A percentile compares a stretch with the other conserved stretches of the same genome.
These are phyloP conservation scores for Eucalyptus regnans DNA, from an alignment of 345 rosid species.

Conservation along the genomic window DNA sequence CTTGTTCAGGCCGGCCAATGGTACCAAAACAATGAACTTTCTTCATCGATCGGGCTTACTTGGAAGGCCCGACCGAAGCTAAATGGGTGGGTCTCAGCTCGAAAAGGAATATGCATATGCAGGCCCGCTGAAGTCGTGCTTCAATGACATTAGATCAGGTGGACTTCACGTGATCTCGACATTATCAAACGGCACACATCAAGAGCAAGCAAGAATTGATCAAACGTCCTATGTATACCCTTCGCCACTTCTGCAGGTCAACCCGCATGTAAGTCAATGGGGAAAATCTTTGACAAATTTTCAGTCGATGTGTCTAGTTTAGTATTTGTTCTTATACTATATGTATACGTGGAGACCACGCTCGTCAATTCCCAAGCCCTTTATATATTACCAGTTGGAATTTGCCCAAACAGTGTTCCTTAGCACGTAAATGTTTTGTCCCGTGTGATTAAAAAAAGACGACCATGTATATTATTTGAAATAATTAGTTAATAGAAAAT, in stretches of 20 bases:
- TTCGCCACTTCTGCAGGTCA: neutral
- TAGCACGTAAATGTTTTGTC: neutral
- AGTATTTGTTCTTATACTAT: neutral
- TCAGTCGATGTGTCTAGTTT: neutral
- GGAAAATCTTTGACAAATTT: neutral
- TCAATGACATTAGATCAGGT: accelerated
- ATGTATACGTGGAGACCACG: neutral
- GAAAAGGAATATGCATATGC: neutral
- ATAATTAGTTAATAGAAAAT: neutral
- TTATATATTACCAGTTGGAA: neutral
- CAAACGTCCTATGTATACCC: neutral
- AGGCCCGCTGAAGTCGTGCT: neutral
- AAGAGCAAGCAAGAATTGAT: neutral
- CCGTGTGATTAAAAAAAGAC: neutral
- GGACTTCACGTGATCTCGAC: neutral
- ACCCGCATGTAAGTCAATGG: neutral
- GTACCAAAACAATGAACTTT: neutral
- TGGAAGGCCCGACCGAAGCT: neutral
- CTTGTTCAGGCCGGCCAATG: neutral
- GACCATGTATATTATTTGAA: accelerated
- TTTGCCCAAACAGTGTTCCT: neutral
- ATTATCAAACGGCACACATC: neutral
- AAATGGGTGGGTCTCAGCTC: neutral
- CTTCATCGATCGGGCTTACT: neutral
- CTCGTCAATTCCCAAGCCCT: neutral